Conservation (phyloP, 352 stramenopile genomes). For the Globisporangium perplexum region DNA sequence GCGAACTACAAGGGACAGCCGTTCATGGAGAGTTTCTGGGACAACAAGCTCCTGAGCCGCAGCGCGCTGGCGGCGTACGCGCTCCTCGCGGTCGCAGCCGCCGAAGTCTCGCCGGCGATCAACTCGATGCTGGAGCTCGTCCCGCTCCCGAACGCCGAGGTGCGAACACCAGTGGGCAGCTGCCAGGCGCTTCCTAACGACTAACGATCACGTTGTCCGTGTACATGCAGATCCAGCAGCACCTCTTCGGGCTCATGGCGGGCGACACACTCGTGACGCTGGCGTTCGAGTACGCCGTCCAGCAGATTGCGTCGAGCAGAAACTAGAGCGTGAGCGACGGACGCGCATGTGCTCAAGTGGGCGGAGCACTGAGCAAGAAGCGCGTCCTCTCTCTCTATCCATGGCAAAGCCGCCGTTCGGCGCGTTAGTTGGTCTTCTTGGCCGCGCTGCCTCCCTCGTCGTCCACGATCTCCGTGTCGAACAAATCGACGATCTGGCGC, state of each 20-base stretch:
- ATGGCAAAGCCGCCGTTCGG: too few relatives aligned
- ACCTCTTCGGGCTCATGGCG: constrained; percentile 45
- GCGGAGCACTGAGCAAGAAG: not conserved
- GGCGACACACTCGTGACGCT: constrained; percentile 49
- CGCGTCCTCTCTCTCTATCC: not conserved
- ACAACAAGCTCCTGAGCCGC: constrained; percentile 29
- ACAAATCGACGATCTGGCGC: constrained; percentile 75
- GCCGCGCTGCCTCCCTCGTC: constrained; percentile 3
- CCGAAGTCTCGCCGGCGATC: constrained; percentile 25
- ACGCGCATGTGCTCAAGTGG: too few relatives aligned
- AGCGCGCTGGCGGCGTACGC: constrained; percentile 26
- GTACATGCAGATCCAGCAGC: constrained; percentile 26
- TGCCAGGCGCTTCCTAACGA: not conserved
- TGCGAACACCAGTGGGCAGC: constrained; percentile 18
- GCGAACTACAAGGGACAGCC: constrained; percentile 44
- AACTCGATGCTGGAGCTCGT: constrained; percentile 37
- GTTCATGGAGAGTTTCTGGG: constrained; percentile 51
- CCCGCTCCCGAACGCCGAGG: constrained; percentile 26
- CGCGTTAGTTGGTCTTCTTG: not conserved
- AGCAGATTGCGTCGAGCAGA: constrained; percentile 10
- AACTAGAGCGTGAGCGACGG: not conserved
- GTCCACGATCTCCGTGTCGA: constrained; percentile 41
- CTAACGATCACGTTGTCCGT: constrained; percentile 9
- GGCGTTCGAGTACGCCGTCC: constrained; percentile 30
- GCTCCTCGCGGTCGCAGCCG: constrained; percentile 19